Conservation (phyloP, 2,329 filamentous ascomycete species). For the Claviceps lovelessii region DNA sequence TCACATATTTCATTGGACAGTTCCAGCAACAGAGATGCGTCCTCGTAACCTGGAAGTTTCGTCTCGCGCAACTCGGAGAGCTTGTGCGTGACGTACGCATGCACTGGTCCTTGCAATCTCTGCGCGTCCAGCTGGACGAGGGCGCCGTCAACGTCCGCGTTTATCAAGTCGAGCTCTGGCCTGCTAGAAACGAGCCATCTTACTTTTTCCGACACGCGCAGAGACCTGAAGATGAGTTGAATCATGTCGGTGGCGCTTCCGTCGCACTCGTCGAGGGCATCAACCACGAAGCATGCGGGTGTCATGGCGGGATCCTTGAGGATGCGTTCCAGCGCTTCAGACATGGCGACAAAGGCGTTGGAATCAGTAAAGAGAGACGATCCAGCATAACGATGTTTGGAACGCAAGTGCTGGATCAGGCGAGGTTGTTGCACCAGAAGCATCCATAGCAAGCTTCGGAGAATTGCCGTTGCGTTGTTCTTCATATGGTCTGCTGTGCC, state of each 20-base stretch:
- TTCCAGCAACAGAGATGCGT: slow-evolving; percentile 1
- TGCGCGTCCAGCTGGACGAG: slow-evolving; percentile 25
- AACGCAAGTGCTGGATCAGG: slow-evolving; percentile 23
- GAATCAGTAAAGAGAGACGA: slow-evolving; percentile 21
- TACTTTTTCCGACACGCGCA: slow-evolving; percentile 12
- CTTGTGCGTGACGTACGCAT: slow-evolving; percentile 22
- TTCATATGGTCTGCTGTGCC: slow-evolving; percentile 16
- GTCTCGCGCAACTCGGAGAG: slow-evolving; percentile 8
- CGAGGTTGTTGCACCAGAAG: slow-evolving; percentile 15
- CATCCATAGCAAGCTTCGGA: slow-evolving; percentile 26
- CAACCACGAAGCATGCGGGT: slow-evolving; percentile 26
- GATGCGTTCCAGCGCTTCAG: slow-evolving; percentile 26
- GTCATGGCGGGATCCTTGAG: slow-evolving; percentile 22
- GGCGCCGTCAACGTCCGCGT: slow-evolving; percentile 16
- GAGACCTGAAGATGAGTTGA: slow-evolving; percentile 20
- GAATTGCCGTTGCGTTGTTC: slow-evolving; percentile 20
- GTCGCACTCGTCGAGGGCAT: slow-evolving; percentile 34
- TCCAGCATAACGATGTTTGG: slow-evolving; percentile 19
- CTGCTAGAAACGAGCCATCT: slow-evolving; percentile 31
- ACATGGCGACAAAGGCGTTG: slow-evolving; percentile 22
- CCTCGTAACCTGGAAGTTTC: slow-evolving; percentile 1
- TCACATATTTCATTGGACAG: slow-evolving; percentile 6
- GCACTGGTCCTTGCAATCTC: slow-evolving; percentile 22
- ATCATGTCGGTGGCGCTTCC: slow-evolving; percentile 18
- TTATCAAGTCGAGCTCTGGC: slow-evolving; percentile 12